Conservation (phyloP, 2,329 filamentous ascomycete species). For the Didymella arachidicola region DNA sequence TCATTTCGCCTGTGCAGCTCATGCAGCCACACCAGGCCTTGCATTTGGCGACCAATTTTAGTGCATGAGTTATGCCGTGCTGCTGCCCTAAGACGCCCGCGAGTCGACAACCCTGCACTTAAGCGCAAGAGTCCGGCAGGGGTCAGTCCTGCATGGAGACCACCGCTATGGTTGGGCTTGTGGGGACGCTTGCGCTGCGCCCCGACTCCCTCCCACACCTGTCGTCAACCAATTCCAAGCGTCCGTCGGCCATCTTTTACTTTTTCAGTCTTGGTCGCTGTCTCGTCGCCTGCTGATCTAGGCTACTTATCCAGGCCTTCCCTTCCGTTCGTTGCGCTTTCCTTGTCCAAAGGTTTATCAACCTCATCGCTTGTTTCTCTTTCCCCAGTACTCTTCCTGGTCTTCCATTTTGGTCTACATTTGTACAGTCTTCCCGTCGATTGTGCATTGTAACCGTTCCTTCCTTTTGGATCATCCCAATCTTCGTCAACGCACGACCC, state of each 20-base stretch:
- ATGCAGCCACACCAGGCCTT: constrained; percentile 42
- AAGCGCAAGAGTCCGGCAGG: constrained; percentile 48
- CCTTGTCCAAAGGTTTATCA: constrained; percentile 54
- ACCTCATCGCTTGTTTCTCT: constrained; percentile 52
- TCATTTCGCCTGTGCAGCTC: constrained; percentile 46
- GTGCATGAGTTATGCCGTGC: constrained; percentile 51
- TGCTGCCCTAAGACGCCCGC: constrained; percentile 47
- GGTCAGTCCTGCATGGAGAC: constrained; percentile 43
- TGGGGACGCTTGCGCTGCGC: constrained; percentile 51
- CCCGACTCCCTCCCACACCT: constrained; percentile 42
- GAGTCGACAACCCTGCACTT: constrained; percentile 45
- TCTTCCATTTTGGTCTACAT: constrained; percentile 49
- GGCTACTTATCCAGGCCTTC: constrained; percentile 51
- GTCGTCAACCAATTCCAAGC: constrained; percentile 50
- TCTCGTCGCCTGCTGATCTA: constrained; percentile 52
- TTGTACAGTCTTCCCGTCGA: constrained; percentile 41
- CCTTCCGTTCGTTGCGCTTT: constrained; percentile 49
- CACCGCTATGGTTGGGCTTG: constrained; percentile 44
- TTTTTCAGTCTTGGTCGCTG: constrained; percentile 50
- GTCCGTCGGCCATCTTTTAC: constrained; percentile 53
- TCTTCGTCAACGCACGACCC: constrained; percentile 38
- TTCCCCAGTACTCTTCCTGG: constrained; percentile 45
- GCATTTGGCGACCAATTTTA: constrained; percentile 44
- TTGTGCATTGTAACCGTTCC: constrained; percentile 50
- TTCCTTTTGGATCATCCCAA: constrained; percentile 47